Conservation (phyloP, 2,329 filamentous ascomycete species). For the Graphiopsis chlorocephala region DNA sequence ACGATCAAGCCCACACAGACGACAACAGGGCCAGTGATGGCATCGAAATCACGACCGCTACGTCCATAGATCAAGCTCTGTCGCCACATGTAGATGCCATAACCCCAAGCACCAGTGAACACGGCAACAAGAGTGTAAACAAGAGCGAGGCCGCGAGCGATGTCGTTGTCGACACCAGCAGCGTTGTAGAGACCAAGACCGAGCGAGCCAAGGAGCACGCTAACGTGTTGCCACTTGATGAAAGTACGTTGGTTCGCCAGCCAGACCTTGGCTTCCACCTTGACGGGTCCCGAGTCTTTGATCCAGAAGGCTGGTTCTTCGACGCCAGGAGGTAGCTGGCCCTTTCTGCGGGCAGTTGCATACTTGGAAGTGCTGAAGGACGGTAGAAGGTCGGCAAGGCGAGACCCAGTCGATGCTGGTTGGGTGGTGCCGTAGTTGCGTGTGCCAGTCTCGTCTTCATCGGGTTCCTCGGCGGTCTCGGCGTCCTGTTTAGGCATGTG, state of each 20-base stretch:
- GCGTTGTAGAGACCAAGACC: conserved; percentile 86
- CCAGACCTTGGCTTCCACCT: conserved; percentile 98
- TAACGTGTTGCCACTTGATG: conserved; percentile 97
- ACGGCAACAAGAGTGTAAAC: conserved; percentile 78
- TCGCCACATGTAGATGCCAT: conserved; percentile 73
- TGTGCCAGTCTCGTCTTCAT: conserved; percentile 50
- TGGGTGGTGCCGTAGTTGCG: conserved; percentile 43
- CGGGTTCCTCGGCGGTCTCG: conserved; percentile 43
- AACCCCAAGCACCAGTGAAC: conserved; percentile 86
- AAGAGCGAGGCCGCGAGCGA: conserved; percentile 76
- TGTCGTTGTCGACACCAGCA: conserved; percentile 68
- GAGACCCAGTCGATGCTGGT: conserved; percentile 23
- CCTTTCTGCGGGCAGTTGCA: conserved; percentile 51
- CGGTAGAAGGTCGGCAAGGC: conserved; percentile 71
- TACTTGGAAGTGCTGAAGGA: conserved; percentile 80
- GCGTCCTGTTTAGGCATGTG: conserved; percentile 28
- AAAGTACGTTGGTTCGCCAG: conserved; percentile 97
- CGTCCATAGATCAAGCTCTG: conserved; percentile 76
- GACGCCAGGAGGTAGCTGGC: conserved; percentile 78
- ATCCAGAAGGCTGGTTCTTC: conserved; percentile 81
- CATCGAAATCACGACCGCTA: conserved; percentile 92
- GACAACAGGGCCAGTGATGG: conserved; percentile 76
- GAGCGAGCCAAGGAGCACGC: conserved; percentile 78
- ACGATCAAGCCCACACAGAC: conserved; percentile 75
- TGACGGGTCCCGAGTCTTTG: conserved; percentile 88